Percentiles rank a stretch among this genome's conserved stretches.
Evolutionary conservation across 306 rosid species (phyloP).

Genomic region (Citrullus colocynthis): DNA sequence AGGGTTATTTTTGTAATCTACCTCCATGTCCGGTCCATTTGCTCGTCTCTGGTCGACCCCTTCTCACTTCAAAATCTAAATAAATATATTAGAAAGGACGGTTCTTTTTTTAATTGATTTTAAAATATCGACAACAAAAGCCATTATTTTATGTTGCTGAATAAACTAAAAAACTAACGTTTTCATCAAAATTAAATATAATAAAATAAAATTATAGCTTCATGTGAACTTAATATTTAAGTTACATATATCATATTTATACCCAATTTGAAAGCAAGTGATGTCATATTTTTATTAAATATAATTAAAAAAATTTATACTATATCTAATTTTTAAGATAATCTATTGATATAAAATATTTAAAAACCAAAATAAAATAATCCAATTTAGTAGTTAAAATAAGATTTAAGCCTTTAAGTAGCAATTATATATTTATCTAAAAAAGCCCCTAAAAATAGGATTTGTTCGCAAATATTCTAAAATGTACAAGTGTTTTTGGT

Average conservation of each 20-base stretch:
- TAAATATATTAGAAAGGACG: not conserved
- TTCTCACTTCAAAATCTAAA: not conserved
- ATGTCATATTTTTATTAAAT: too few relatives aligned
- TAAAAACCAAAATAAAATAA: too few relatives aligned
- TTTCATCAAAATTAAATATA: too few relatives aligned
- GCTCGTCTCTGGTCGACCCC: not conserved
- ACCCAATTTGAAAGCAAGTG: not conserved
- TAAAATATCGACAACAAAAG: not conserved
- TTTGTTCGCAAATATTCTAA: too few relatives aligned
- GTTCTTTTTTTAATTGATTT: not conserved
- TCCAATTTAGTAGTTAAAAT: too few relatives aligned
- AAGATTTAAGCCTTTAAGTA: too few relatives aligned
- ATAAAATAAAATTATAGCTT: not conserved
- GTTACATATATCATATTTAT: not conserved
- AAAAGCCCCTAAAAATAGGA: too few relatives aligned
- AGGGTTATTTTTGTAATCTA: not conserved
- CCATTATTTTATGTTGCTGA: not conserved
- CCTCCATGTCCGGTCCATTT: not conserved
- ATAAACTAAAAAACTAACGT: not conserved
- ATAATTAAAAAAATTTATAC: too few relatives aligned
- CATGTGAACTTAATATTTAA: not conserved
- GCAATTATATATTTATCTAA: too few relatives aligned
- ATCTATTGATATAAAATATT: too few relatives aligned
- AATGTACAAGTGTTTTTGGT: too few relatives aligned
- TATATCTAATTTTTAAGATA: too few relatives aligned